Conservation (phyloP, 495 filamentous ascomycete genomes). For the Monascus purpureus region DNA sequence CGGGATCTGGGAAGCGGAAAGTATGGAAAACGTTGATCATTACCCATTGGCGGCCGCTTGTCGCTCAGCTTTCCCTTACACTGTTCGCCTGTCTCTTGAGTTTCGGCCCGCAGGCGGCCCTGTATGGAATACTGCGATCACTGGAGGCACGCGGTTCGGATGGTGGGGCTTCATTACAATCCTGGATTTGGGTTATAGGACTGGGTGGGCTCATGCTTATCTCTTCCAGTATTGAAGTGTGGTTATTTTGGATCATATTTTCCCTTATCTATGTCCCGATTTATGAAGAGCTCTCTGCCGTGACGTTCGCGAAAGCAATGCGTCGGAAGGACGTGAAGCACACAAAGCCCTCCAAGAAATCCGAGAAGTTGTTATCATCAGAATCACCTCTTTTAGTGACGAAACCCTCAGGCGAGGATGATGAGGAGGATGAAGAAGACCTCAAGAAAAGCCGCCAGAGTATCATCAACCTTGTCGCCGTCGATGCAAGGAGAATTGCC, state of each 20-base stretch:
- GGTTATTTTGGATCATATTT: constrained; percentile 51
- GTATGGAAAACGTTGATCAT: constrained; percentile 48
- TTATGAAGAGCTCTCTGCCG: constrained; percentile 52
- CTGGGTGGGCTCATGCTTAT: constrained; percentile 44
- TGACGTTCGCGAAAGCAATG: constrained; percentile 68
- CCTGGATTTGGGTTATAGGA: constrained; percentile 55
- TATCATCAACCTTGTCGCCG: constrained; percentile 65
- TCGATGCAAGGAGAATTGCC: constrained; percentile 60
- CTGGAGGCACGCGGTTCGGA: constrained; percentile 43
- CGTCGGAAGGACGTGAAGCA: constrained; percentile 63
- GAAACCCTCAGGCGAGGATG: constrained; percentile 12
- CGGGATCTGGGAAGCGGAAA: no score
- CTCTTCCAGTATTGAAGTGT: constrained; percentile 43
- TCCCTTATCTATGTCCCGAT: constrained; percentile 50
- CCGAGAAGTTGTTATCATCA: not conserved
- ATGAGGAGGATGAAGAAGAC: constrained; percentile 35
- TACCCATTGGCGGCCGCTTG: constrained; percentile 38
- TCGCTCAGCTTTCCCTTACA: constrained; percentile 40
- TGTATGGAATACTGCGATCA: constrained; percentile 44
- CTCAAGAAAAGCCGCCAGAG: constrained; percentile 56
- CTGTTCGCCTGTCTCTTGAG: constrained; percentile 38
- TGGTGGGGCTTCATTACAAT: constrained; percentile 24
- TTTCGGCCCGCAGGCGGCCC: constrained; percentile 57
- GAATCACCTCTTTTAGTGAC: no score
- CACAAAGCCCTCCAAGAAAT: constrained; percentile 22